Evolutionary conservation across 371 early-diverging fungal genomes (phyloP).

Genomic region (Actinomortierella ambigua): DNA sequence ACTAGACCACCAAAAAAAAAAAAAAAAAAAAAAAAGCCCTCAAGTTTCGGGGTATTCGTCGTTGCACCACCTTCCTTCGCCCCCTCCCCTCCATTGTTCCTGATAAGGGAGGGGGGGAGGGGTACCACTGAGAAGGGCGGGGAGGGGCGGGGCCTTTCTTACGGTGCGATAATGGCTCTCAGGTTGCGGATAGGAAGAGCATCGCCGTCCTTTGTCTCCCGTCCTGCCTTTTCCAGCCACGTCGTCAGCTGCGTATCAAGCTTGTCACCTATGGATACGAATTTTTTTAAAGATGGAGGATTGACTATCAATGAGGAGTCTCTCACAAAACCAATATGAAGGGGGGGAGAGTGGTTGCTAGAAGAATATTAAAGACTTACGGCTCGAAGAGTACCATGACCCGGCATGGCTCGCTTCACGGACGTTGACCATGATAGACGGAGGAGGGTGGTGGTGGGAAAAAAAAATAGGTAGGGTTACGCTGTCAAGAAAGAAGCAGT

Average conservation of each 20-base stretch:
- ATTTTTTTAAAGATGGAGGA: too few species aligned
- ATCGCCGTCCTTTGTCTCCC: constrained; percentile 41
- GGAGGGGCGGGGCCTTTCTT: too few species aligned
- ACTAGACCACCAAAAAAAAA: constrained; percentile 3
- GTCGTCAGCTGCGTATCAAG: constrained; percentile 51
- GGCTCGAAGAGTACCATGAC: constrained; percentile 33
- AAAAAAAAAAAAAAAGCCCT: constrained; percentile 2
- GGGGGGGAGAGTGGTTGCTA: too few species aligned
- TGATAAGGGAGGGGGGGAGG: too few species aligned
- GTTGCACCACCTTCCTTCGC: not conserved
- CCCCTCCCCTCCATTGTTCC: not conserved
- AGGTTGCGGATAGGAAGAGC: constrained; percentile 57
- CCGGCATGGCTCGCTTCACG: constrained; percentile 29
- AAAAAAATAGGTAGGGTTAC: too few species aligned
- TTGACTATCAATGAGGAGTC: too few species aligned
- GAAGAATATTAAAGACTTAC: constrained; percentile 11
- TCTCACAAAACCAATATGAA: too few species aligned
- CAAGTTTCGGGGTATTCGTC: not conserved
- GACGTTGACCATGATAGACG: constrained; percentile 28
- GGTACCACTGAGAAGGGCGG: too few species aligned
- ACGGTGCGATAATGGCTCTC: constrained; percentile 88
- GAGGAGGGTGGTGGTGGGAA: too few species aligned
- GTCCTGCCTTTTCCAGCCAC: constrained; percentile 58
- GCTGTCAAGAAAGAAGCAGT: too few species aligned
- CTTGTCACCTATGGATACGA: constrained; percentile 30